phyloP scores from a whole-genome alignment of 2,329 filamentous ascomycete species.

The Colletotrichum scovillei region DNA sequence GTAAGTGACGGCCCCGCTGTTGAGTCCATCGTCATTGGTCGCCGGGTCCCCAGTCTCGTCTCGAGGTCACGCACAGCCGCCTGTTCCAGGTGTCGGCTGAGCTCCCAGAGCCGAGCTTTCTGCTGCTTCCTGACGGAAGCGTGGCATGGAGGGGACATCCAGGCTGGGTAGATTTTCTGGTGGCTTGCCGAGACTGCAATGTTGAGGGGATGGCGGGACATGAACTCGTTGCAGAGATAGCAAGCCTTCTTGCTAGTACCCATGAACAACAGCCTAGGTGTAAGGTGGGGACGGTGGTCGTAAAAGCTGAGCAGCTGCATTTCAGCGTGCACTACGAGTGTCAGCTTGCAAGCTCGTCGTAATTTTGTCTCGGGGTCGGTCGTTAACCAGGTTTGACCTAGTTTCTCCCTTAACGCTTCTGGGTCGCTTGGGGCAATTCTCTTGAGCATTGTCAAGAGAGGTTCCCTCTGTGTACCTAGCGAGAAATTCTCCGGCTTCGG shows the following conservation, averaged over 20 bases:
- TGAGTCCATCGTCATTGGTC: slow-evolving; percentile 34
- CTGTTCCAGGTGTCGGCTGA: slow-evolving; percentile 34
- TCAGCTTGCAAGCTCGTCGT: slow-evolving; percentile 36
- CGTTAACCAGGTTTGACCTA: background rate
- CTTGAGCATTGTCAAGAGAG: background rate
- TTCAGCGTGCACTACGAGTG: slow-evolving; percentile 45
- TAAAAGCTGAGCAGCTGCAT: slow-evolving; percentile 47
- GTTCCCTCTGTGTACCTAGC: background rate
- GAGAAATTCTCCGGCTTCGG: background rate
- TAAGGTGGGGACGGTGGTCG: slow-evolving; percentile 38
- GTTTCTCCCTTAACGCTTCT: background rate
- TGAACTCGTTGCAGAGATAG: slow-evolving; percentile 44
- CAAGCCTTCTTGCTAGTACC: slow-evolving; percentile 49
- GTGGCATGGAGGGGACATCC: slow-evolving; percentile 42
- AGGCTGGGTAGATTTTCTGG: slow-evolving; percentile 47
- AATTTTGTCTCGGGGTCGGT: slow-evolving; percentile 38
- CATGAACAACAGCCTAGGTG: slow-evolving; percentile 41
- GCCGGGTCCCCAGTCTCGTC: slow-evolving; percentile 35
- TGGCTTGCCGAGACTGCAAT: slow-evolving; percentile 44
- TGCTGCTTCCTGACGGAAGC: slow-evolving; percentile 16
- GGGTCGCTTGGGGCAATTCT: background rate
- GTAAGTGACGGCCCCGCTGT: slow-evolving; percentile 38
- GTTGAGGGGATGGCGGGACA: slow-evolving; percentile 40
- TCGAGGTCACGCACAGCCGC: slow-evolving; percentile 32
- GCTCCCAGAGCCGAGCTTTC: slow-evolving; percentile 33